phyloP scores from a whole-genome alignment of 1,139 yeast genomes.

The Geotrichum klebahnii region DNA sequence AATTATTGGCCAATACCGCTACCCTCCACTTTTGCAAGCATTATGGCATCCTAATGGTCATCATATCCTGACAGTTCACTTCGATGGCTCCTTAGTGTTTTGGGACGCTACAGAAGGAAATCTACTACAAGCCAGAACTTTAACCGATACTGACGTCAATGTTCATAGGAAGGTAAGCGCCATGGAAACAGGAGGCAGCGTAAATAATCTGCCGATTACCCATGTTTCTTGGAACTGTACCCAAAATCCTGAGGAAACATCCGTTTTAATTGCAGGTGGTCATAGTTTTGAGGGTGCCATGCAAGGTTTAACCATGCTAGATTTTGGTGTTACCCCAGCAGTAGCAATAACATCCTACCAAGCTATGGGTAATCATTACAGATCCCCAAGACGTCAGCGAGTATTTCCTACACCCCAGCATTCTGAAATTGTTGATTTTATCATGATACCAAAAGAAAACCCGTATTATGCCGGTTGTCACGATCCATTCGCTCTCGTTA shows the following conservation, averaged over 20 bases:
- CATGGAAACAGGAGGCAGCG: constrained; percentile 14
- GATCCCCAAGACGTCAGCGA: constrained; percentile 57
- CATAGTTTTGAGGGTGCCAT: constrained; percentile 47
- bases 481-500: constrained; percentile 47
- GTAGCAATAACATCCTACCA: constrained; percentile 78
- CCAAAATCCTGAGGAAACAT: constrained; percentile 75
- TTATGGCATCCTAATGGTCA: constrained; percentile 91
- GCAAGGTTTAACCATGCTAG: constrained; percentile 59
- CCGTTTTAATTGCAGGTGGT: constrained; percentile 69
- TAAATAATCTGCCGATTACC: constrained; percentile 11
- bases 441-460: constrained; percentile 51
- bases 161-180: constrained; percentile 39
- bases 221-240: constrained; percentile 65
- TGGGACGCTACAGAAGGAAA: constrained; percentile 87
- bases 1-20: constrained; percentile 33
- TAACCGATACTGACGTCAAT: constrained; percentile 63
- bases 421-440: constrained; percentile 44
- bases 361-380: constrained; percentile 72
- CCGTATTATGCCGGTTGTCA: constrained; percentile 45
- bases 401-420: constrained; percentile 50
- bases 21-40: constrained; percentile 57
- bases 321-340: constrained; percentile 76
- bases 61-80: constrained; percentile 72
- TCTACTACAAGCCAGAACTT: constrained; percentile 66
- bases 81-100: constrained; percentile 78